Conservation (phyloP, 2,329 filamentous ascomycete genomes). For the Monosporascus ibericus region DNA sequence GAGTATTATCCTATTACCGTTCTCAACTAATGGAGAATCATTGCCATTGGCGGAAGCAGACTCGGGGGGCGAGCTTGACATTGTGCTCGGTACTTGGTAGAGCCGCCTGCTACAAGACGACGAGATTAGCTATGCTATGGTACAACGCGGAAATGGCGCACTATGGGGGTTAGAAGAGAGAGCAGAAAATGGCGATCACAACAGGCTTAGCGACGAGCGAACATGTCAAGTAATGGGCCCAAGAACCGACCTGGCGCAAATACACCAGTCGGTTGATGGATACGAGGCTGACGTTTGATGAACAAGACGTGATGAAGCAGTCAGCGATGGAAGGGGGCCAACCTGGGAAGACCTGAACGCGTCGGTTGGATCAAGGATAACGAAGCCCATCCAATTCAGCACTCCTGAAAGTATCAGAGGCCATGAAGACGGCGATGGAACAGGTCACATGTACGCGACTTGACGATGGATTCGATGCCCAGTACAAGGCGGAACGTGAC, state of each 20-base stretch:
- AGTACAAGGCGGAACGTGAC: conserved; percentile 18
- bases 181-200: conserved; percentile 27
- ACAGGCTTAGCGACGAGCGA: conserved; percentile 25
- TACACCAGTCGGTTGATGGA: conserved; percentile 36
- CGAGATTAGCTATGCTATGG: conserved; percentile 39
- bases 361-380: conserved; percentile 19
- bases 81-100: conserved; percentile 39
- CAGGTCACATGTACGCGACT: conserved; percentile 22
- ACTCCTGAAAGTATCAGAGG: conserved; percentile 19
- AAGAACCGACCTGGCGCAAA: conserved; percentile 25
- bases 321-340: conserved; percentile 12
- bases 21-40: conserved; percentile 47
- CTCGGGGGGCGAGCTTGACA: conserved; percentile 54
- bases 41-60: conserved; percentile 62
- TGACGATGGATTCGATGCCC: conserved; percentile 23
- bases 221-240: conserved; percentile 30
- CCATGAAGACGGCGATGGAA: conserved; percentile 17
- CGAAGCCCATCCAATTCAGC: conserved; percentile 16
- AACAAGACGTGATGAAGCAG: conserved; percentile 33
- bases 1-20: conserved; percentile 30
- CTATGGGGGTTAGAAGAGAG: conserved; percentile 19
- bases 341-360: conserved; percentile 12
- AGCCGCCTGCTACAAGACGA: conserved; percentile 51
- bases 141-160: conserved; percentile 12
- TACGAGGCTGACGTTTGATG: conserved; percentile 41